Conservation (phyloP, 2,329 filamentous ascomycete genomes). For the Triangularia verruculosa region DNA sequence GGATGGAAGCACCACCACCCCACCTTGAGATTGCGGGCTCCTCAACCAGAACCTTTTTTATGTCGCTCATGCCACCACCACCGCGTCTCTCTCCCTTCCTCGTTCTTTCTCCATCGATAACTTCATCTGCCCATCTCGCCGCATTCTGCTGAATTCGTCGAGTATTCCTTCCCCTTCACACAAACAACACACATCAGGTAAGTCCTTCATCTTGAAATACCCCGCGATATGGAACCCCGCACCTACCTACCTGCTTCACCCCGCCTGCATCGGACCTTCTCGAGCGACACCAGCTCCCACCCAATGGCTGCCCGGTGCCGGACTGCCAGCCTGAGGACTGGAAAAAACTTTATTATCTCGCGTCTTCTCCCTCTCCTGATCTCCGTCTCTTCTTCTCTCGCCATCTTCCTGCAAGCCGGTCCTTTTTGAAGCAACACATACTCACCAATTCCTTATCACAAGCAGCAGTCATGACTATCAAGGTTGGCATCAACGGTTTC, state of each 20-base stretch:
- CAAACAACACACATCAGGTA: slow-evolving; percentile 19
- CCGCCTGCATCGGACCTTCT: slow-evolving; percentile 29
- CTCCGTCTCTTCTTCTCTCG: slow-evolving; percentile 12
- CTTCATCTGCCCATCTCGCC: slow-evolving; percentile 10
- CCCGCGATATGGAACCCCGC: slow-evolving; percentile 27
- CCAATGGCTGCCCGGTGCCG: slow-evolving; percentile 20
- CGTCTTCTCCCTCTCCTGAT: slow-evolving; percentile 7
- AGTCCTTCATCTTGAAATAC: slow-evolving; percentile 12
- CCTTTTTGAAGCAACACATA: slow-evolving; percentile 5
- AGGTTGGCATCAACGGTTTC: slow-evolving; percentile 99
- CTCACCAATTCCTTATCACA: slow-evolving; percentile 3
- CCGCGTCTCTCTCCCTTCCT: slow-evolving; percentile 7
- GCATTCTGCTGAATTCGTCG: slow-evolving; percentile 8
- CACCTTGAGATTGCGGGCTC: slow-evolving; percentile 27
- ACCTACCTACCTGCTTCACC: slow-evolving; percentile 25
- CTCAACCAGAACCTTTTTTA: slow-evolving; percentile 32
- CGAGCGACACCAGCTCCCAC: slow-evolving; percentile 17
- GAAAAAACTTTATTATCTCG: slow-evolving; percentile 23
- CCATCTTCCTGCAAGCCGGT: neutral
- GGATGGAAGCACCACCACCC: slow-evolving; percentile 24
- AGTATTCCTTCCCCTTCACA: neutral
- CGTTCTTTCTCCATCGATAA: slow-evolving; percentile 12
- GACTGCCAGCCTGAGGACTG: slow-evolving; percentile 16
- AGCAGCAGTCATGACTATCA: slow-evolving; percentile 51
- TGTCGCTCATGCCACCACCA: slow-evolving; percentile 31